Evolutionary conservation across 202 grass and related monocot species (phyloP), one percentile per base, ranked within the genome.

Genomic region (Zizania palustris): DNA sequence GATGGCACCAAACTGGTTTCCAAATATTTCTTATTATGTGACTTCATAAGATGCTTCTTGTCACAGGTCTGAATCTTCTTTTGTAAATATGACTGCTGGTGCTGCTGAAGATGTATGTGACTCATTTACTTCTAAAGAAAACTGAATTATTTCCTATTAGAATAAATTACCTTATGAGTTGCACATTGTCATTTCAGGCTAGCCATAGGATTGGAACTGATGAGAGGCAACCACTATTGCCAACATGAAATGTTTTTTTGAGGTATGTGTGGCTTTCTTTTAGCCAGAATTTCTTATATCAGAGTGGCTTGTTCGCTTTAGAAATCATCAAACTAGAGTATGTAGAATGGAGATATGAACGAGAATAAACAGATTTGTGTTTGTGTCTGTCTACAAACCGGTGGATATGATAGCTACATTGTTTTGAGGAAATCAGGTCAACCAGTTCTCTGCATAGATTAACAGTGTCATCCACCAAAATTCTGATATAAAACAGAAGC

Each of bases 21-120:
- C 14, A 54, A 57, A 54, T 19, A 14, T 79, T 46, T 51, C 54
- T 55, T 63, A 15, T 13, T 18, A 0, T 22, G 21, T 73, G 48
- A 38, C 34, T 43, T 67, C 13, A 41, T 78, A 39, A 37, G 3
- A 54, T 65, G 14, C 43, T 62, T 67, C 6, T 49, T 53, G 79
- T 89, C 66, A 60, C 86, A 97, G 93, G 82, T 85, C 90, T 40
- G 93, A 97, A 73, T 90, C 93, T 82, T 77, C 85, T 84, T 97
- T 97, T 81, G 83, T 64, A 28, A 28, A 28, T 28, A 28, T 28
- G 28, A 28, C 28, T 28, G 28, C 28, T 28, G 28, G 28, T 28
- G 91, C 93, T 22, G 71, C 91, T 80, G 93, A 88, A 67, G 93
- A 93, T 84, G 93, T 97, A 82, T 87, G 76, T 46, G 41, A 19